Evolutionary conservation across 2,329 filamentous ascomycete genomes (phyloP).

Genomic region (Stachybotrys elegans): DNA sequence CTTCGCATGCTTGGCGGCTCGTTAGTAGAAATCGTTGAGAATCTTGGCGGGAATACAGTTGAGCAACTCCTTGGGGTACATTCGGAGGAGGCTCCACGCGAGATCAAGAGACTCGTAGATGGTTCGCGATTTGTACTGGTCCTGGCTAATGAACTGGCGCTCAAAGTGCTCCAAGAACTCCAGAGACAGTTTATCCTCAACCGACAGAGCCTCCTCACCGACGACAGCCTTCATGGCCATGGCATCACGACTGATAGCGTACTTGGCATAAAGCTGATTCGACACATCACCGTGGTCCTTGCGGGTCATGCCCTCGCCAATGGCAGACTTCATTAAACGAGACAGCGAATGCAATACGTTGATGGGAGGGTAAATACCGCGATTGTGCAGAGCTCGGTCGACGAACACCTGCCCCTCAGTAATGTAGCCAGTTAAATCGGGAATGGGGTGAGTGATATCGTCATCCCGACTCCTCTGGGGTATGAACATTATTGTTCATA

Average conservation of each 20-base stretch:
- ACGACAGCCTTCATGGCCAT: slow-evolving; percentile 99
- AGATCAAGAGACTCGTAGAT: slow-evolving; percentile 94
- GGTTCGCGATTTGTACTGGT: slow-evolving; percentile 82
- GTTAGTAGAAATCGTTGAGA: slow-evolving; percentile 77
- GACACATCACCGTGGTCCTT: slow-evolving; percentile 98
- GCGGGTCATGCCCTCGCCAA: slow-evolving; percentile 93
- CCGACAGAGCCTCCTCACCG: slow-evolving; percentile 91
- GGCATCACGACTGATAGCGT: slow-evolving; percentile 96
- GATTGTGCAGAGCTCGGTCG: slow-evolving; percentile 89
- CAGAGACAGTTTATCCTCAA: slow-evolving; percentile 94
- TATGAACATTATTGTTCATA: slow-evolving; percentile 3
- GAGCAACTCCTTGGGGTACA: slow-evolving; percentile 96
- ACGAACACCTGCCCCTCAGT: slow-evolving; percentile 98
- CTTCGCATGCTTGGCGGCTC: slow-evolving; percentile 59
- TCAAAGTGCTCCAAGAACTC: slow-evolving; percentile 99
- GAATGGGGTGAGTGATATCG: slow-evolving; percentile 98
- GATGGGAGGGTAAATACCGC: slow-evolving; percentile 97
- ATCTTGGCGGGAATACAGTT: slow-evolving; percentile 88
- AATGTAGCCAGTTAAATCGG: slow-evolving; percentile 97
- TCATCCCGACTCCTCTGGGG: slow-evolving; percentile 50
- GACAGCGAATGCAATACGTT: slow-evolving; percentile 97
- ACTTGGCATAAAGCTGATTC: slow-evolving; percentile 99
- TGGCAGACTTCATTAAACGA: slow-evolving; percentile 99
- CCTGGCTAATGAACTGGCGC: slow-evolving; percentile 87
- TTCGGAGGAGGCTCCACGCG: slow-evolving; percentile 92